These are phyloP conservation scores for Vanrija sp. DNA, from an alignment of 1,284 basidiomycete species.

Conservation along the genomic window DNA sequence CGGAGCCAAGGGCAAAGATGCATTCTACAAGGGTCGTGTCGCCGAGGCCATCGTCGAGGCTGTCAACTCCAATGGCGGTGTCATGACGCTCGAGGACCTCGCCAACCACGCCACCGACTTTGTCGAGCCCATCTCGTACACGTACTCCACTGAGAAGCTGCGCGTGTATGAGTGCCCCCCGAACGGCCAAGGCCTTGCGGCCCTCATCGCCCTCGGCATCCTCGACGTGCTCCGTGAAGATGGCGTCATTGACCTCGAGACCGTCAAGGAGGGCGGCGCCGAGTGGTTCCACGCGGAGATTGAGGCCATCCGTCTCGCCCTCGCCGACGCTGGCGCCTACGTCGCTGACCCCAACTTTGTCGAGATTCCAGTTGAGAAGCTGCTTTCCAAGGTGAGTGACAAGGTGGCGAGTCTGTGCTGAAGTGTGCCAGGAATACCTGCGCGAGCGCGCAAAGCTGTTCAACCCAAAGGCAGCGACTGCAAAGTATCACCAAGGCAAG, in stretches of 20 bases:
- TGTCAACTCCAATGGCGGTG: slow-evolving; percentile 69
- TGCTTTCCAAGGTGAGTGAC: slow-evolving; percentile 67
- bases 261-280: slow-evolving; percentile 76
- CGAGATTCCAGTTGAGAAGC: slow-evolving; percentile 68
- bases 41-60: slow-evolving; percentile 75
- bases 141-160: slow-evolving; percentile 55
- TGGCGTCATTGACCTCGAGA: slow-evolving; percentile 62
- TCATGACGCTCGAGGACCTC: slow-evolving; percentile 83
- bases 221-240: slow-evolving; percentile 77
- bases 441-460: slow-evolving; percentile 73
- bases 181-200: slow-evolving; percentile 92
- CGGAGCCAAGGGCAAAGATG: slow-evolving; percentile 75
- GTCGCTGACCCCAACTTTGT: slow-evolving; percentile 78
- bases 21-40: slow-evolving; percentile 84
- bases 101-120: slow-evolving; percentile 69
- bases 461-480: slow-evolving; percentile 52
- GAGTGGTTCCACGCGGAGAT: slow-evolving; percentile 86
- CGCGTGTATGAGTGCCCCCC: slow-evolving; percentile 69
- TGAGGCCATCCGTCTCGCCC: slow-evolving; percentile 54
- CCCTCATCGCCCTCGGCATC: slow-evolving; percentile 84
- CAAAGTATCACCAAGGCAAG: slow-evolving; percentile 50
- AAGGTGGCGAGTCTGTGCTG: not conserved
- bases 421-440: slow-evolving; percentile 65
- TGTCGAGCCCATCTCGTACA: slow-evolving; percentile 83
- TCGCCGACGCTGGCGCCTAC: slow-evolving; percentile 56